Percentiles rank a stretch among this genome's conserved stretches.
These are phyloP conservation scores for Avena eriantha DNA, from an alignment of 176 grass and related monocot genomes.

Conservation along the genomic window DNA sequence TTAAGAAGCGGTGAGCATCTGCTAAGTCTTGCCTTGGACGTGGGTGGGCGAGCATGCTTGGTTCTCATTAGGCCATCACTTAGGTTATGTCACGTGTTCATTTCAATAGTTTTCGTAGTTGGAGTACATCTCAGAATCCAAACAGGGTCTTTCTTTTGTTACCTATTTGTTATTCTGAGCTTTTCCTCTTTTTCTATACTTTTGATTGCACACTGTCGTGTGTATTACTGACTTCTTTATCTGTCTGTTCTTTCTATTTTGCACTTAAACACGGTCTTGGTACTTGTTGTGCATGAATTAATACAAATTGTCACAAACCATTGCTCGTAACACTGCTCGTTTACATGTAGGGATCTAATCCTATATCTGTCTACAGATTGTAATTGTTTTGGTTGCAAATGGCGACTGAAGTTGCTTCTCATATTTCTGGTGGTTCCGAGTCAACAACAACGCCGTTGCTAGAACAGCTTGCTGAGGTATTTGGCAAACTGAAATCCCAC, in stretches of 20 bases:
- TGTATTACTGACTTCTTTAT: background rate
- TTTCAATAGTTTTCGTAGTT: background rate
- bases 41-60: background rate
- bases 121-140: background rate
- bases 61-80: background rate
- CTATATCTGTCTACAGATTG: conserved; percentile 30
- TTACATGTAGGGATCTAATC: conserved; percentile 22
- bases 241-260: background rate
- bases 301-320: background rate
- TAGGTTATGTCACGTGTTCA: background rate
- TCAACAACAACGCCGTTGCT: conserved; percentile 52
- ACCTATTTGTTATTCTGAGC: conserved; percentile 1
- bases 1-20: background rate
- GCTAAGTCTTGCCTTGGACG: background rate
- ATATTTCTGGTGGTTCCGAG: conserved; percentile 45
- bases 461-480: conserved; percentile 72
- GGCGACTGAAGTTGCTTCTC: conserved; percentile 44
- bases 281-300: background rate
- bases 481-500: conserved; percentile 73
- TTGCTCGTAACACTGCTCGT: background rate
- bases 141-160: background rate
- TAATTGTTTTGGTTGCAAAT: conserved; percentile 48
- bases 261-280: background rate
- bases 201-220: background rate
- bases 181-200: background rate